Evolutionary conservation across 176 grass and related monocot genomes (phyloP), one percentile per base, ranked within the genome.

Genomic region (Oryza brachyantha): DNA sequence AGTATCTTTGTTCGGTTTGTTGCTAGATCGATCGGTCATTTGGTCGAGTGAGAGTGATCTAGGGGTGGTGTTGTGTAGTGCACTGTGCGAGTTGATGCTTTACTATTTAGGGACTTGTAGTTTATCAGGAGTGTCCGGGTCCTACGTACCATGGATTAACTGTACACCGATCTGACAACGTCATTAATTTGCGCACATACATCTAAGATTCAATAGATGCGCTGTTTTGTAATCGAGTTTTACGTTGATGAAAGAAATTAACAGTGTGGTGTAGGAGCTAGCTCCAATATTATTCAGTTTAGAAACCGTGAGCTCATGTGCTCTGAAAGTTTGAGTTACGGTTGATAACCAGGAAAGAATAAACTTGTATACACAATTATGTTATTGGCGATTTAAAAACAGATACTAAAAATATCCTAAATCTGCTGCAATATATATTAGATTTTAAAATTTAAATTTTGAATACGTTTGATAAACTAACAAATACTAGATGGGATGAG

Each of bases 41-140:
- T 28, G 38, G 24, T 22, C 13, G 27, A 61, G 52, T 10, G 31
- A 2, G 31, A 32, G 3, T 57, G 3, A n/a, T 22, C 9, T 54
- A 22, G 5, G 2, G 19, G 8, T 24, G 52, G 0, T 10, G 21
- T 10, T 7, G 36, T 67, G 54, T 62, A 63, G 19, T 5, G 17
- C 19, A 39, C 67, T 80, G 67, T 72, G 12, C 67, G 21, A 81
- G 55, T 16, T 34, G 55, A 81, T 72, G 67, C 38, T 81, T 81
- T 72, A 72, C 79, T 81, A 46, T 81, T 71, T 62, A 7, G 66
- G 14, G 66, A 31, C 42, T 31, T 72, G 41, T 31, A 50, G 26
- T 50, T 7, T 22, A 72, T 60, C 66, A 71, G 12, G 54, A 25
- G 79, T 29, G 57, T 13, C 16, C 28, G 42, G 79, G 68, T 72